These are phyloP conservation scores for Ganoderma resinaceum DNA, from an alignment of 1,284 basidiomycete genomes.

Conservation along the genomic window DNA sequence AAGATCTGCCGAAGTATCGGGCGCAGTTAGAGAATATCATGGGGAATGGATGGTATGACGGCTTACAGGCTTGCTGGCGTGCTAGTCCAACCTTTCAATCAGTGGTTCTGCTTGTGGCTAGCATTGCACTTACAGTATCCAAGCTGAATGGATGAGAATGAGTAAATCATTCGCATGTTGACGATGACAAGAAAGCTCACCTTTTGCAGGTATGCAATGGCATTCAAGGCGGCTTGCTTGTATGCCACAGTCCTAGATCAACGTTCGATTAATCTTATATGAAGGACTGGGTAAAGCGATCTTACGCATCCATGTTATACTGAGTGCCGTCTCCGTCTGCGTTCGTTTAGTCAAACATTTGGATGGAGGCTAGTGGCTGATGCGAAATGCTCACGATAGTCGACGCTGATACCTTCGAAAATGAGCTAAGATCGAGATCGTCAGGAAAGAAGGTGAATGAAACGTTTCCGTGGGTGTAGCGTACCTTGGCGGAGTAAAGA, in stretches of 20 bases:
- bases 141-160: constrained; percentile 45
- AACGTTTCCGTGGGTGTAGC: constrained; percentile 39
- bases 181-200: constrained; percentile 38
- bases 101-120: not conserved
- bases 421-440: constrained; percentile 51
- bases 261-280: not conserved
- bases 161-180: not conserved
- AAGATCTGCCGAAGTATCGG: constrained; percentile 50
- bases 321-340: constrained; percentile 77
- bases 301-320: constrained; percentile 80
- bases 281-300: not conserved
- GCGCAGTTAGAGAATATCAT: too few species aligned
- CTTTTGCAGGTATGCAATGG: constrained; percentile 80
- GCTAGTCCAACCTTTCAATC: constrained; percentile 45
- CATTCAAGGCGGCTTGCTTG: constrained; percentile 80
- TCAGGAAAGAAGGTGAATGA: not conserved
- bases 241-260: constrained; percentile 70
- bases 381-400: constrained; percentile 57
- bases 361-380: not conserved
- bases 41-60: constrained; percentile 12
- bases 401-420: constrained; percentile 79
- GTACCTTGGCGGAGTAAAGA: constrained; percentile 70
- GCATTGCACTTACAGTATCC: constrained; percentile 63
- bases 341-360: not conserved
- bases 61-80: constrained; percentile 73